Evolutionary conservation across 371 early-diverging fungal species (phyloP).

Genomic region (Syncephalastrum monosporum): DNA sequence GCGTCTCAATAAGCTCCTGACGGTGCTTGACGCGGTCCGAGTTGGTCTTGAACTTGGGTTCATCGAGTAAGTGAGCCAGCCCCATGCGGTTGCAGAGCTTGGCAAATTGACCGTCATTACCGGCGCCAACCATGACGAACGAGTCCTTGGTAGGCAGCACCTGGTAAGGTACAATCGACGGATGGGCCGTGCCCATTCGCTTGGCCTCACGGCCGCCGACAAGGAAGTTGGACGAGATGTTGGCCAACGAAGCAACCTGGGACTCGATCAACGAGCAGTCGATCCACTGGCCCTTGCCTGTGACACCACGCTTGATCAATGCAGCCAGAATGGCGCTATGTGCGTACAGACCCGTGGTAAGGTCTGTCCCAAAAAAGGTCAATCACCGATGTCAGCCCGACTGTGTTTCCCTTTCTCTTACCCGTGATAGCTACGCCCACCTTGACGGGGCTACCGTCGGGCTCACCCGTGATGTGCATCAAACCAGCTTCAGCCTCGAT

Average conservation of each 20-base stretch:
- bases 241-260: constrained; percentile 86
- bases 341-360: constrained; percentile 83
- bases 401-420: constrained; percentile 21
- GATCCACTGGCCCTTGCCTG: constrained; percentile 78
- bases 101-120: constrained; percentile 83
- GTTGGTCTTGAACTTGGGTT: constrained; percentile 66
- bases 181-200: constrained; percentile 87
- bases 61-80: constrained; percentile 46
- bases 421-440: constrained; percentile 95
- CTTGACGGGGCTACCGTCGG: constrained; percentile 82
- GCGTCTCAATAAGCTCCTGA: constrained; percentile 50
- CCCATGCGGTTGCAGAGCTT: constrained; percentile 58
- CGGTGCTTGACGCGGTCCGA: constrained; percentile 74
- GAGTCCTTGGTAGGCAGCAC: constrained; percentile 82
- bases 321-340: constrained; percentile 90
- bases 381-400: neutral
- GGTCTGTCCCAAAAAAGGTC: constrained; percentile 36
- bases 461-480: constrained; percentile 94
- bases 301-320: constrained; percentile 65
- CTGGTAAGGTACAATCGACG: constrained; percentile 93
- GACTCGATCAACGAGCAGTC: constrained; percentile 85
- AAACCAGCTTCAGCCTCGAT: constrained; percentile 92
- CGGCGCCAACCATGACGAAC: constrained; percentile 85
- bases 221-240: constrained; percentile 85
- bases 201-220: constrained; percentile 78